These are phyloP conservation scores for Xylaria sp. DNA, from an alignment of 2,329 filamentous ascomycete species.

Conservation along the genomic window DNA sequence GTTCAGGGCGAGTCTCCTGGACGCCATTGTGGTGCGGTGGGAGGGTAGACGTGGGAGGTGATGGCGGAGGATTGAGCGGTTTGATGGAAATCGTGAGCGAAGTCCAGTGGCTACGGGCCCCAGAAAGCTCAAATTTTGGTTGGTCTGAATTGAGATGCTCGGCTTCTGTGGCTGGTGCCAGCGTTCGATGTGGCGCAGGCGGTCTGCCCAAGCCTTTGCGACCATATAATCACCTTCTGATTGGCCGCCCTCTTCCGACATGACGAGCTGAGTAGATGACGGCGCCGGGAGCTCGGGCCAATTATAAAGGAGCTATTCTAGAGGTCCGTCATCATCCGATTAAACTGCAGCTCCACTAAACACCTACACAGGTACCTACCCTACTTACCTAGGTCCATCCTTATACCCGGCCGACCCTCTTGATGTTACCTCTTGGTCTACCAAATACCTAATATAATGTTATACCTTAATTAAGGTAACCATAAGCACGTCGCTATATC, in stretches of 20 bases:
- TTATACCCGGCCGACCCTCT: not conserved
- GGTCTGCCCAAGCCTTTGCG: constrained; percentile 24
- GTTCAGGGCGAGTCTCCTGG: constrained; percentile 95
- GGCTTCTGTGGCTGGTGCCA: constrained; percentile 33
- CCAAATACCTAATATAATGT: not conserved
- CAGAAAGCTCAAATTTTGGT: constrained; percentile 48
- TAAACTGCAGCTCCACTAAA: not conserved
- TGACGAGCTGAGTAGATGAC: constrained; percentile 17
- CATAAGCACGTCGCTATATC: not conserved
- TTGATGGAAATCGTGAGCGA: constrained; percentile 57
- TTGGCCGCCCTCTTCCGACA: constrained; percentile 38
- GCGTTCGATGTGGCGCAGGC: constrained; percentile 30
- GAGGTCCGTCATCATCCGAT: constrained; percentile 21
- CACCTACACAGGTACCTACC: too few relatives aligned
- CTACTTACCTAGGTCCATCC: not conserved
- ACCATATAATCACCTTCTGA: constrained; percentile 44
- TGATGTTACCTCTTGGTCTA: not conserved
- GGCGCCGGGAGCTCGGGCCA: constrained; percentile 30
- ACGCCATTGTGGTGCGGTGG: constrained; percentile 77
- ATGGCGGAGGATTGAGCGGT: constrained; percentile 62
- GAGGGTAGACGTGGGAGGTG: constrained; percentile 55
- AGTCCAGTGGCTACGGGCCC: constrained; percentile 44
- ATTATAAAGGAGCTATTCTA: not conserved
- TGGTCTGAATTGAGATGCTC: constrained; percentile 44
- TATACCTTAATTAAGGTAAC: not conserved